phyloP scores from a whole-genome alignment of 2,329 filamentous ascomycete species.

The Arthroderma sp. region DNA sequence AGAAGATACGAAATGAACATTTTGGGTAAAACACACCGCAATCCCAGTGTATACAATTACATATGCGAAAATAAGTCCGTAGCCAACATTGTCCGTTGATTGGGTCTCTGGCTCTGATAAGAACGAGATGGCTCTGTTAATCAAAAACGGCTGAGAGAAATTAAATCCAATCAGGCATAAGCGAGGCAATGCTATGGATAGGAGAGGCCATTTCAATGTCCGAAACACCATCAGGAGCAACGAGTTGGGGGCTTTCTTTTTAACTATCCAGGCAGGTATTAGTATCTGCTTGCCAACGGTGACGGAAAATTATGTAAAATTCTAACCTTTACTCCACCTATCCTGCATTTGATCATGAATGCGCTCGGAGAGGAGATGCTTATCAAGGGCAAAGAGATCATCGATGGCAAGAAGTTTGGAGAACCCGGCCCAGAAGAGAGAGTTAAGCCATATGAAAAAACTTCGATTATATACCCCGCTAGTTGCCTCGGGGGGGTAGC shows the following conservation, averaged over 20 bases:
- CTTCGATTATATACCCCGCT: conserved; percentile 37
- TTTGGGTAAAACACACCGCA: conserved; percentile 19
- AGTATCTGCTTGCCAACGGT: background rate
- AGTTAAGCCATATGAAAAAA: conserved; percentile 43
- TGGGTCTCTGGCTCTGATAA: conserved; percentile 18
- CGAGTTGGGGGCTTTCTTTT: conserved; percentile 16
- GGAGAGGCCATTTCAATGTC: conserved; percentile 21
- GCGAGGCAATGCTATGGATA: conserved; percentile 21
- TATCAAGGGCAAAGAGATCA: conserved; percentile 34
- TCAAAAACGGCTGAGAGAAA: conserved; percentile 26
- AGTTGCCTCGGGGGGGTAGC: conserved; percentile 38
- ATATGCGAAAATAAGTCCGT: conserved; percentile 33
- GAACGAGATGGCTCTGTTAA: conserved; percentile 25
- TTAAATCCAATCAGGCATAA: conserved; percentile 24
- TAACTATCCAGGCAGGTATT: conserved; percentile 12
- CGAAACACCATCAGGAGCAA: conserved; percentile 20
- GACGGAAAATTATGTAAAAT: no score
- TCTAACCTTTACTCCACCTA: conserved; percentile 28
- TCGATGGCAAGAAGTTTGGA: conserved; percentile 30
- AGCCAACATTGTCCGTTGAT: conserved; percentile 23
- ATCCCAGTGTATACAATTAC: conserved; percentile 30
- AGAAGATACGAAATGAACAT: background rate
- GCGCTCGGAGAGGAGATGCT: conserved; percentile 30
- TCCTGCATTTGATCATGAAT: conserved; percentile 25
- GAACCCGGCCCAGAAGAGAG: conserved; percentile 38